Conservation (phyloP, 2,329 filamentous ascomycete genomes). For the Rhinocladiella similis region DNA sequence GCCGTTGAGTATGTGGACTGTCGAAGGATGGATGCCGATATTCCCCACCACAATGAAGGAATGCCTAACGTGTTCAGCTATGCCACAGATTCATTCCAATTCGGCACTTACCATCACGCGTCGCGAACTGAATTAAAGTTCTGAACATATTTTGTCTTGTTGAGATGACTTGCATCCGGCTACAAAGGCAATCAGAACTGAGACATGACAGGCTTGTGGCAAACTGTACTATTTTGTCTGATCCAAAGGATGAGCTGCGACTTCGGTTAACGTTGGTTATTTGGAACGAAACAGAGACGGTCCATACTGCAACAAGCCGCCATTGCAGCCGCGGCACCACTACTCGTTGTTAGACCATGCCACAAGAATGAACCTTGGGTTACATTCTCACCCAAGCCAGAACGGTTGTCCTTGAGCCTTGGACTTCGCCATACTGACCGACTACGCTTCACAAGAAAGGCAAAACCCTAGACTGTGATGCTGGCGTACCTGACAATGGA, state of each 20-base stretch:
- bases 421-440: conserved; percentile 8
- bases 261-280: background rate
- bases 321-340: conserved; percentile 21
- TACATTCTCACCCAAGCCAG: conserved; percentile 20
- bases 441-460: background rate
- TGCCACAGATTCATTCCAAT: background rate
- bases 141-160: conserved; percentile 21
- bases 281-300: background rate
- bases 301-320: conserved; percentile 22
- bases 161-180: conserved; percentile 22
- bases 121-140: conserved; percentile 18
- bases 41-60: conserved; percentile 21
- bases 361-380: background rate
- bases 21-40: conserved; percentile 22
- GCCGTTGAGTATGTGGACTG: conserved; percentile 23
- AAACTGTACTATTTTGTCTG: conserved; percentile 23
- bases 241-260: conserved; percentile 20
- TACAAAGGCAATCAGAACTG: background rate
- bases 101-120: conserved; percentile 14
- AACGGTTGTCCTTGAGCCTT: conserved; percentile 21
- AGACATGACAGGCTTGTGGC: background rate
- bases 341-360: conserved; percentile 6
- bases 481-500: background rate
- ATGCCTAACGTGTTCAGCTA: conserved; percentile 6
- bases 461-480: background rate